phyloP scores from a whole-genome alignment of 2,329 filamentous ascomycete species.

The Chaetothyriales sp. region DNA sequence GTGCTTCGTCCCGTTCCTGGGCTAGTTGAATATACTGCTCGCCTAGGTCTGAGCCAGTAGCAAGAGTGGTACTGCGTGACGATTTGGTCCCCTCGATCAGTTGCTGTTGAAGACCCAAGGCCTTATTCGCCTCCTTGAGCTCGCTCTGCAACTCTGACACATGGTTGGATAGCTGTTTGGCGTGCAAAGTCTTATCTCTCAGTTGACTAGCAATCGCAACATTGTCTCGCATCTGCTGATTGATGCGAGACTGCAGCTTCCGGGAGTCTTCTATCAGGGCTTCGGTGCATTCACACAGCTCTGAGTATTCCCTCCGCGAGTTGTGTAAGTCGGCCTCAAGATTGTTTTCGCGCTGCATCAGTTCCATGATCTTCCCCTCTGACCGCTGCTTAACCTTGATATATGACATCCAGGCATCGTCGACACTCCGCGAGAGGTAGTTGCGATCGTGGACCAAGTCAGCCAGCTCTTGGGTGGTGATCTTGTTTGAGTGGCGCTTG shows the following conservation, averaged over 20 bases:
- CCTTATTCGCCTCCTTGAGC: conserved; percentile 88
- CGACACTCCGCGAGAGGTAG: conserved; percentile 89
- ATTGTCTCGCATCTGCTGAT: conserved; percentile 93
- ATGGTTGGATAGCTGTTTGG: conserved; percentile 66
- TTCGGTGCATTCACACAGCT: conserved; percentile 98
- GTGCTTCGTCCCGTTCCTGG: conserved; percentile 75
- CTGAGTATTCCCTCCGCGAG: conserved; percentile 98
- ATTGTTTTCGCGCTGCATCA: conserved; percentile 96
- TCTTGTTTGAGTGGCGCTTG: conserved; percentile 41
- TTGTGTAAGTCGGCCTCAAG: conserved; percentile 90
- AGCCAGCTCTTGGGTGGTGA: conserved; percentile 92
- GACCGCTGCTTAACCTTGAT: conserved; percentile 97
- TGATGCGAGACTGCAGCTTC: conserved; percentile 96
- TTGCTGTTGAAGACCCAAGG: conserved; percentile 89
- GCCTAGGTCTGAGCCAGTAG: conserved; percentile 71
- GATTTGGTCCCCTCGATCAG: conserved; percentile 94
- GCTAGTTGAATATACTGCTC: conserved; percentile 58
- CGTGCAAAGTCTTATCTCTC: conserved; percentile 93
- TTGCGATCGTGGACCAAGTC: conserved; percentile 95
- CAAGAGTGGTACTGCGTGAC: conserved; percentile 92
- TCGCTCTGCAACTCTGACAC: conserved; percentile 94
- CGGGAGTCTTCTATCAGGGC: conserved; percentile 95
- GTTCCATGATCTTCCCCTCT: conserved; percentile 90
- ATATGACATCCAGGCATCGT: conserved; percentile 97
- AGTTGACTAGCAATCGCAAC: conserved; percentile 73